Base-by-base conservation (phyloP, 108 stramenopile species). In the Cyclotella sp. region DNA sequence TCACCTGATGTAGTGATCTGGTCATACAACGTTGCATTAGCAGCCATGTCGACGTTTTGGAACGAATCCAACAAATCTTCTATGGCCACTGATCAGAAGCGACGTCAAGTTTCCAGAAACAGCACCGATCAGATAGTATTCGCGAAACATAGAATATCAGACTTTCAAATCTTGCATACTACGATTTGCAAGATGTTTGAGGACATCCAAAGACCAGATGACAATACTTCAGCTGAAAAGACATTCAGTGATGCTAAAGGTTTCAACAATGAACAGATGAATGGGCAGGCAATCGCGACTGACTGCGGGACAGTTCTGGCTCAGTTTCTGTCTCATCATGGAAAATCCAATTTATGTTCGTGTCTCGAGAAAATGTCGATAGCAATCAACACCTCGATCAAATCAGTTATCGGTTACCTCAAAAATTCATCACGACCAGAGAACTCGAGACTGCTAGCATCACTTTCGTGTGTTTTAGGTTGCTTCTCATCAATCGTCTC, bases 261-360 rank as follows among this genome's bases (percentile, higher is more conserved):
- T 19, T 18, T 18, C 0, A 14, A 72, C 6, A 6, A 59, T 44
- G 43, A 2, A 16, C 18, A 0, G 9, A 18, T 14, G 26, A 46
- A 22, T n/a, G 51, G 22, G 18, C 28, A 67, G 28, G 44, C 3
- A 45, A 19, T 30, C 18, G 7, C 55, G 11, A 42, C 26, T 18
- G 49, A 59, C 39, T 39, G 0, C 6, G 15, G 34, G 26, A 42
- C 51, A 40, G 9, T 64, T 43, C 18, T 67, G 45, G 78, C 66
- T 41, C 65, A 46, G 46, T 28, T 28, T 19, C 67, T 79, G 42
- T 68, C 78, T 0, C 61, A 49, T 52, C 58, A 66, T 21, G 72
- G 72, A 47, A 79, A 73, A 55, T 51, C 67, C 29, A 28, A 67
- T 47, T 43, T 79, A 19, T 79, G 78, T 66, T 49, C 55, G 22